A percentile compares a stretch with the other conserved stretches of the same genome.
These are phyloP conservation scores for Fonsecaea erecta DNA, from an alignment of 2,329 filamentous ascomycete genomes.

Conservation along the genomic window DNA sequence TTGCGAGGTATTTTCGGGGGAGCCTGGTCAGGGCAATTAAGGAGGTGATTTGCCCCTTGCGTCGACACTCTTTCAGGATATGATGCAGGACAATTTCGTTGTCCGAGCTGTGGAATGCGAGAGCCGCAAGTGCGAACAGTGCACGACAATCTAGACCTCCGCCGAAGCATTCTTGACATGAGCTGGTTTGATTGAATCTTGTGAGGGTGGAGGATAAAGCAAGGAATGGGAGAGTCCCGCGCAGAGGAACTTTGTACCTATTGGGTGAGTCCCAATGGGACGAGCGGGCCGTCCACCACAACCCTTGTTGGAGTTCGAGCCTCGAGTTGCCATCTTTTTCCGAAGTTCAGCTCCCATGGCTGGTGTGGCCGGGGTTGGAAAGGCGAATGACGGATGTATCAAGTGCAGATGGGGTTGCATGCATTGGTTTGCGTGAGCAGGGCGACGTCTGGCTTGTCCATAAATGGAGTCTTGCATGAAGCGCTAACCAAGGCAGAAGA, in stretches of 20 bases:
- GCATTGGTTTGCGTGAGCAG: conserved; percentile 3
- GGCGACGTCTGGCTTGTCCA: conserved; percentile 10
- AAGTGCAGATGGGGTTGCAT: conserved; percentile 6
- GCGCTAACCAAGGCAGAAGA: conserved; percentile 11
- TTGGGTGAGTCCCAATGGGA: neutral
- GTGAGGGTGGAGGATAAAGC: neutral
- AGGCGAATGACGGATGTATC: neutral
- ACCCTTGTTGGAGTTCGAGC: neutral
- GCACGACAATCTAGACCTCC: neutral
- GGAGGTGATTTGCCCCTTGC: neutral
- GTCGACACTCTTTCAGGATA: neutral
- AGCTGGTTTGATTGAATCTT: neutral
- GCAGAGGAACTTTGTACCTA: neutral
- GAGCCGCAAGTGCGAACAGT: neutral
- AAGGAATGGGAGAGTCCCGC: neutral
- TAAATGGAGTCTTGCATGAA: conserved; percentile 24
- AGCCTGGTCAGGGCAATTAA: neutral
- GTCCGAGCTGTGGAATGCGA: neutral
- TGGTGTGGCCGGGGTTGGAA: neutral
- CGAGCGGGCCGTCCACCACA: neutral
- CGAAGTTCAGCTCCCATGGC: neutral
- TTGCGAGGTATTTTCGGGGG: neutral
- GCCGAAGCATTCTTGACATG: neutral
- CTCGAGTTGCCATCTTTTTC: neutral
- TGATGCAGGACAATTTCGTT: neutral